Percentiles rank a stretch among this genome's conserved stretches.
Conservation (phyloP, 1,284 basidiomycete genomes). For the Malassezia equina region DNA sequence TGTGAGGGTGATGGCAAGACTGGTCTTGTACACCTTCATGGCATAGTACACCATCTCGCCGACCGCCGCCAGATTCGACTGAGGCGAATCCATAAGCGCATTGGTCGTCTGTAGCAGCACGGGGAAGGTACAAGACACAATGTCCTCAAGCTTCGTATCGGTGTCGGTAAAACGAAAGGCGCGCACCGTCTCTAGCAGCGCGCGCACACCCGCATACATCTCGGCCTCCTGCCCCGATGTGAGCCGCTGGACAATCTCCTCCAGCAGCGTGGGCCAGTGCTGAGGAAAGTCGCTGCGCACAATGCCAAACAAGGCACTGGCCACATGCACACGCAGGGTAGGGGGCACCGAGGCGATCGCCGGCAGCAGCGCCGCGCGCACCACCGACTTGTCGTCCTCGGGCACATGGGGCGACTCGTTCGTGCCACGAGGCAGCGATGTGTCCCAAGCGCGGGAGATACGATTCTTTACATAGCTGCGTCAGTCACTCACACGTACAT, state of each 20-base stretch:
- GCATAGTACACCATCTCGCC: conserved; percentile 42
- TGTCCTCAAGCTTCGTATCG: conserved; percentile 32
- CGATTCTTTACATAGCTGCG: conserved; percentile 44
- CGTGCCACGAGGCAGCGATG: conserved; percentile 12
- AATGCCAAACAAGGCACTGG: conserved; percentile 30
- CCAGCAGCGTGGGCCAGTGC: conserved; percentile 38
- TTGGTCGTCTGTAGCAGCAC: conserved; percentile 30
- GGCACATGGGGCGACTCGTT: conserved; percentile 20
- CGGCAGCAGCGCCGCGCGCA: conserved; percentile 28
- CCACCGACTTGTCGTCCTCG: conserved; percentile 25
- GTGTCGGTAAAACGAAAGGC: conserved; percentile 39
- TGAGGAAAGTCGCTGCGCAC: conserved; percentile 37
- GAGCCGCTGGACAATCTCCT: conserved; percentile 32
- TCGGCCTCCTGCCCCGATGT: conserved; percentile 24
- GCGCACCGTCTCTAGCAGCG: conserved; percentile 39
- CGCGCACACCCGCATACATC: conserved; percentile 37
- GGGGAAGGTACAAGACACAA: conserved; percentile 36
- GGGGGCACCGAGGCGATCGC: conserved; percentile 31
- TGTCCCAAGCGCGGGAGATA: conserved; percentile 36
- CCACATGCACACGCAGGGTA: conserved; percentile 32
- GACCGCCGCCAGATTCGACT: conserved; percentile 26
- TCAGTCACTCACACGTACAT: conserved; percentile 19
- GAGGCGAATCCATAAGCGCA: conserved; percentile 31
- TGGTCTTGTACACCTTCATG: conserved; percentile 44
- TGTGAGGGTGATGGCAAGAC: conserved; percentile 34